phyloP scores from a whole-genome alignment of 352 stramenopile species.

The Phytophthora pinifolia region DNA sequence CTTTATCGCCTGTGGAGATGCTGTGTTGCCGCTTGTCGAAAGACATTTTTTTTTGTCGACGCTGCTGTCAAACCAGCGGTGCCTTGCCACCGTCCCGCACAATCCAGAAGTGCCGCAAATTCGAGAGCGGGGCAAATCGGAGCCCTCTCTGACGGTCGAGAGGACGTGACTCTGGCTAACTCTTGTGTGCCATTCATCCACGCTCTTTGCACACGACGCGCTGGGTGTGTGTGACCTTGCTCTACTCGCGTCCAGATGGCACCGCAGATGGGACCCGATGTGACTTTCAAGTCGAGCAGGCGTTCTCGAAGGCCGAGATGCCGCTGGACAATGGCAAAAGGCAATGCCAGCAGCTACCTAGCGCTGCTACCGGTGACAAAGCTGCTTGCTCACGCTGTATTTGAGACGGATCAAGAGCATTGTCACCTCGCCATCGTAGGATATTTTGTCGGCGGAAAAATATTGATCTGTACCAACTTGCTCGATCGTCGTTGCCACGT shows the following conservation, averaged over 20 bases:
- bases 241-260: slow-evolving; percentile 32
- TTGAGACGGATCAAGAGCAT: slow-evolving; percentile 11
- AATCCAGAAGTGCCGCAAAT: slow-evolving; percentile 26
- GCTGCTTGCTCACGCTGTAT: slow-evolving; percentile 1
- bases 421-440: slow-evolving; percentile 13
- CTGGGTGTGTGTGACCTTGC: slow-evolving; percentile 12
- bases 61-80: too few relatives aligned
- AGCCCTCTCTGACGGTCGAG: too few relatives aligned
- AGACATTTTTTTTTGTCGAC: too few relatives aligned
- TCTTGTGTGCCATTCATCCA: slow-evolving; percentile 24
- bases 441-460: slow-evolving; percentile 31
- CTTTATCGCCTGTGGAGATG: slow-evolving; percentile 25
- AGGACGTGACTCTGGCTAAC: too few relatives aligned
- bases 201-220: slow-evolving; percentile 25
- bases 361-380: too few relatives aligned
- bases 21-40: slow-evolving; percentile 21
- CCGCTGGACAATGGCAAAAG: slow-evolving; percentile 15
- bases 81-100: slow-evolving; percentile 12
- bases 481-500: background rate
- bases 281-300: slow-evolving; percentile 6
- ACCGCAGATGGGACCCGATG: slow-evolving; percentile 2
- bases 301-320: slow-evolving; percentile 4
- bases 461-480: background rate
- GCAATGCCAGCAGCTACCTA: too few relatives aligned
- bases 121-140: slow-evolving; percentile 1